Evolutionary conservation across 805 yeast species (phyloP), one percentile per base, ranked within the genome.

Genomic region (Candida dendrica): DNA sequence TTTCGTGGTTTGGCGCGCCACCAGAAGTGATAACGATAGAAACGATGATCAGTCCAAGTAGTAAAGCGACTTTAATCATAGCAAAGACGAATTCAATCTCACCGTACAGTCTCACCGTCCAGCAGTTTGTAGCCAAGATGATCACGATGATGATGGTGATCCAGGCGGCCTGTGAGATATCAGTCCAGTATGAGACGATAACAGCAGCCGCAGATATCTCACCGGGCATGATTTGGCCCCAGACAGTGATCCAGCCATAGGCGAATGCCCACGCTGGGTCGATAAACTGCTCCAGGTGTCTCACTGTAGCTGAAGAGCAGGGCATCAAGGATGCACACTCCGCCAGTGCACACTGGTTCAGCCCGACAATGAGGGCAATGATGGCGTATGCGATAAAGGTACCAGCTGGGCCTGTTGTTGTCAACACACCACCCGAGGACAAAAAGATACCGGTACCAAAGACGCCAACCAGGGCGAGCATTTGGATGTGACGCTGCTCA

Each of bases 41-140:
- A n/a, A 71, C 51, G 37, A 77, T 67, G 36, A 77, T 61, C 50
- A 77, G 75, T 3, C 70, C 66, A 30, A 64, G 47, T n/a, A 75
- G 64, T 22, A 77, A 64, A 15, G 63, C 32, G 8, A 72, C 55
- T 40, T 74, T 74, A 36, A 68, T 53, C 30, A 67, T 38, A 11
- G 75, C 71, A 39, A 71, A 67, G 19, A 59, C 32, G 47, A 72
- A 71, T 49, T 74, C 78, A 0, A 74, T 62, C 37, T 74, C 78
- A 37, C 78, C 80, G 41, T 72, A 74, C 33, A 68, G 57, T 39
- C 58, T 51, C 14, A 64, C 66, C 41, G 64, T 68, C 37, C 60
- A 58, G 8, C 60, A 50, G 43, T 70, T 71, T 17, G 62, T 55
- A 2, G 53, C 48, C 19, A 66, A 49, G 31, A 68, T 59, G 6